Evolutionary conservation across 2,329 filamentous ascomycete genomes (phyloP).

Genomic region (Blastomyces percursus): DNA sequence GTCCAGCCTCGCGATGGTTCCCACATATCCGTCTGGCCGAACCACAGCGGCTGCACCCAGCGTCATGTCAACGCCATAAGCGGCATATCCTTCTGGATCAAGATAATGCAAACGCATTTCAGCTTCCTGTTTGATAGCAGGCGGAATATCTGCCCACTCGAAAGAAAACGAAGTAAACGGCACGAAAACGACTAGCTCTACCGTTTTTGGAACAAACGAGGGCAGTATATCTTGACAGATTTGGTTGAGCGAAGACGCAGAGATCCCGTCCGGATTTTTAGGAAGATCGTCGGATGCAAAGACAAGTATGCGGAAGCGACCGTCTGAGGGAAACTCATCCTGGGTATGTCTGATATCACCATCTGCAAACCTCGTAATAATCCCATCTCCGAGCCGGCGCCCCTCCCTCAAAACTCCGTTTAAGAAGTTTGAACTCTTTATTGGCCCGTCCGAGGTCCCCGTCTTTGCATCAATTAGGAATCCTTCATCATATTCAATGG

Average conservation of each 20-base stretch:
- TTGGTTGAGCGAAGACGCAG: not conserved
- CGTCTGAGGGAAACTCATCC: conserved; percentile 16
- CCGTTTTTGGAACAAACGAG: not conserved
- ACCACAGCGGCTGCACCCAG: conserved; percentile 24
- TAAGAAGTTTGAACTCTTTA: conserved; percentile 23
- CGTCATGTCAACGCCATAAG: not conserved
- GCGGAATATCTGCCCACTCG: conserved; percentile 1
- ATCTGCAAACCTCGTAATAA: conserved; percentile 25
- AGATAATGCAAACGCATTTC: conserved; percentile 4
- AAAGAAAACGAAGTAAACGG: not conserved
- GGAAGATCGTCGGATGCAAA: not conserved
- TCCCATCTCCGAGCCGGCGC: conserved; percentile 24
- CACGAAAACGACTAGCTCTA: not conserved
- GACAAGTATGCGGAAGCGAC: conserved; percentile 2
- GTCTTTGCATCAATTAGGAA: not conserved
- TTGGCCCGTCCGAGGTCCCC: conserved; percentile 11
- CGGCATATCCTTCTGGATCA: not conserved
- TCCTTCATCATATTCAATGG: conserved; percentile 3
- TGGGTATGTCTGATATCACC: conserved; percentile 25
- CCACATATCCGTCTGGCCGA: conserved; percentile 29
- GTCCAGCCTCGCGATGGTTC: conserved; percentile 17
- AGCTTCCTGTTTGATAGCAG: not conserved
- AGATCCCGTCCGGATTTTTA: not conserved
- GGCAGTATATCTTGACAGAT: not conserved
- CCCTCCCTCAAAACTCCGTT: conserved; percentile 25